Conservation (phyloP, 768 basidiomycete genomes). For the Tubosaeta brunneosetosa region DNA sequence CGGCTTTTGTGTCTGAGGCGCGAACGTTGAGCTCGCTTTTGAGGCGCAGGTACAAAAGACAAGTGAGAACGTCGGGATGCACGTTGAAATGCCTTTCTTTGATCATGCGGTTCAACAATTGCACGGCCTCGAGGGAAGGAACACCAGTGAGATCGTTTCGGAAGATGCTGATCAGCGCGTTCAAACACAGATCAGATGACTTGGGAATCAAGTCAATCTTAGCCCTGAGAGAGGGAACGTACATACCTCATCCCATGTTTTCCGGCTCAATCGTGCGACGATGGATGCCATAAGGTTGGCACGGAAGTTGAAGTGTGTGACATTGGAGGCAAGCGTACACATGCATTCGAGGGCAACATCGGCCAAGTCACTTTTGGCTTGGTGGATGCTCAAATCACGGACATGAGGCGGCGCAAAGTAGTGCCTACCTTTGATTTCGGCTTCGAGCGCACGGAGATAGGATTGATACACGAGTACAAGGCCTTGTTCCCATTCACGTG, state of each 20-base stretch:
- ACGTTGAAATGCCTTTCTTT: constrained; percentile 90
- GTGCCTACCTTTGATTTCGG: constrained; percentile 69
- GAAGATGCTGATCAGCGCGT: constrained; percentile 79
- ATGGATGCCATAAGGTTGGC: constrained; percentile 87
- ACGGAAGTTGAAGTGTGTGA: constrained; percentile 96
- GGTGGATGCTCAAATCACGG: constrained; percentile 16
- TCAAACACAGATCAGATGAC: constrained; percentile 83
- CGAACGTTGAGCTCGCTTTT: constrained; percentile 81
- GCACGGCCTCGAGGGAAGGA: constrained; percentile 83
- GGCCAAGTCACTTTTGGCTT: constrained; percentile 62
- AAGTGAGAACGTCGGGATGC: constrained; percentile 82
- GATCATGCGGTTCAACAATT: constrained; percentile 90
- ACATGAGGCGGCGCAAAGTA: constrained; percentile 16
- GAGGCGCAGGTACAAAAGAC: constrained; percentile 79
- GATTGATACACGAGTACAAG: constrained; percentile 83
- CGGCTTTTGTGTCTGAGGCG: constrained; percentile 65
- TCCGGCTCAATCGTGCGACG: constrained; percentile 76
- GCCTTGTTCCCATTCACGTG: constrained; percentile 95
- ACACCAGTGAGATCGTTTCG: constrained; percentile 74
- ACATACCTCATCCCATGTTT: constrained; percentile 84
- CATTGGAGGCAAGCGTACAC: constrained; percentile 77
- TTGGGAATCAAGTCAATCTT: constrained; percentile 31
- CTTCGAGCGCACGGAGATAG: constrained; percentile 81
- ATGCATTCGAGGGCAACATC: constrained; percentile 77
- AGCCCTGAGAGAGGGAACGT: constrained; percentile 1